Evolutionary conservation across 257 asterid genomes (phyloP), one percentile per base, ranked within the genome.

Genomic region (Solanum clarkiae): DNA sequence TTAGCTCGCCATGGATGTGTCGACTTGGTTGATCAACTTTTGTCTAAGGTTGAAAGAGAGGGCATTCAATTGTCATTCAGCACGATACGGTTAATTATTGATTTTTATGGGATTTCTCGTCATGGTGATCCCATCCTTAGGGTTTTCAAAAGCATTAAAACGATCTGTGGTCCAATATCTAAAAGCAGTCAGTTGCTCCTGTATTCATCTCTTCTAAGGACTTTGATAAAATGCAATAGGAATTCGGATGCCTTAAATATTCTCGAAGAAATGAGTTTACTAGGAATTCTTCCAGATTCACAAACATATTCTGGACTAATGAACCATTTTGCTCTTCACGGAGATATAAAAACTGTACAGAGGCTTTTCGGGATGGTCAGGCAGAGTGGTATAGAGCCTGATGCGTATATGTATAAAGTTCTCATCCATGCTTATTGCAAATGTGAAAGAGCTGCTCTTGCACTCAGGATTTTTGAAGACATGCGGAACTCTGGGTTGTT

Each of bases 291-390:
- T 84, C 98, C 98, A 6, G 97, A 95, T 84, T 18, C 89, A 10
- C 99, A 94, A 77, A 95, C 97, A 4, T 94, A 91, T 89, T 91
- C 98, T 1, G 98, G 98, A 32, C 85, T 96, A 90, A 93, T 96
- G 97, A 95, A 92, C 88, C 92, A 96, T 89, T 96, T 95, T 83
- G 99, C 98, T 11, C 92, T 92, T 82, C 88, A 92, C 82, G 97
- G 98, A 36, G 97, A 96, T 82, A 89, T 95, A 55, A 94, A 91
- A 87, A 94, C 94, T 0, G 97, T 96, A 81, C 98, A 96, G 70
- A 89, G 93, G 82, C 94, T 96, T 72, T 91, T 96, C 59, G 97
- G 94, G 44, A 93, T 95, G 97, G 94, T 93, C 40, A 92, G 90
- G 69, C 98, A 93, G 89, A 85, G 97, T 40, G 92, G 91, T 69